Conservation (phyloP, 805 yeast genomes). For the Myxozyma lipomycoides region DNA sequence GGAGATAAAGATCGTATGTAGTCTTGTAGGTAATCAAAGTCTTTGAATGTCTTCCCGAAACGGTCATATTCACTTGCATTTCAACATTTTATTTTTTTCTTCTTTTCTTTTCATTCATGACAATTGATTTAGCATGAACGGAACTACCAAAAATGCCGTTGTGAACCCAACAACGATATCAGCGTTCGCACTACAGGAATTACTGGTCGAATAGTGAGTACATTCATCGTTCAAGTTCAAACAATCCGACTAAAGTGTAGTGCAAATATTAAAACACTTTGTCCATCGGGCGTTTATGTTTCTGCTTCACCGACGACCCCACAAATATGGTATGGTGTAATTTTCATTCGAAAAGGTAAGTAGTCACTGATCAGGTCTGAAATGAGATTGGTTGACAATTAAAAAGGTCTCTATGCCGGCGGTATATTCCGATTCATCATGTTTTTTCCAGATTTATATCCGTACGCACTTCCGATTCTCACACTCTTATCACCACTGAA, state of each 20-base stretch:
- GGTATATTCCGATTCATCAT: slow-evolving; percentile 24
- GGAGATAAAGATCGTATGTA: too few relatives aligned
- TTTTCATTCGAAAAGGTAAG: slow-evolving; percentile 19
- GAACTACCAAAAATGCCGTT: too few relatives aligned
- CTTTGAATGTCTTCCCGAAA: too few relatives aligned
- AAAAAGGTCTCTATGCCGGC: slow-evolving; percentile 25
- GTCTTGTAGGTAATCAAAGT: too few relatives aligned
- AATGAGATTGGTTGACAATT: neutral
- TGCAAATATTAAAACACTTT: slow-evolving; percentile 16
- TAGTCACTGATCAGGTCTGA: neutral
- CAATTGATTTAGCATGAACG: too few relatives aligned
- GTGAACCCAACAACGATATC: slow-evolving; percentile 3
- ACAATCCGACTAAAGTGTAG: slow-evolving; percentile 1
- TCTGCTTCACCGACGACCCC: slow-evolving; percentile 24
- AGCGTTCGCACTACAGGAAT: slow-evolving; percentile 11
- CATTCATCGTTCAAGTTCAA: neutral
- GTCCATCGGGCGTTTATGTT: slow-evolving; percentile 24
- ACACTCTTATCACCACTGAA: slow-evolving; percentile 12
- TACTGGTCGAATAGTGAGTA: slow-evolving; percentile 14
- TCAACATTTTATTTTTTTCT: too few relatives aligned
- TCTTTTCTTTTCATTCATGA: too few relatives aligned
- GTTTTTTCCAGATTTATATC: slow-evolving; percentile 24
- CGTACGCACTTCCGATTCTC: slow-evolving; percentile 15
- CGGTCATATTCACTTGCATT: too few relatives aligned
- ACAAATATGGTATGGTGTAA: slow-evolving; percentile 27